These are phyloP conservation scores for Paraleonurus japonicus DNA, from an alignment of 257 asterid genomes.

Conservation along the genomic window DNA sequence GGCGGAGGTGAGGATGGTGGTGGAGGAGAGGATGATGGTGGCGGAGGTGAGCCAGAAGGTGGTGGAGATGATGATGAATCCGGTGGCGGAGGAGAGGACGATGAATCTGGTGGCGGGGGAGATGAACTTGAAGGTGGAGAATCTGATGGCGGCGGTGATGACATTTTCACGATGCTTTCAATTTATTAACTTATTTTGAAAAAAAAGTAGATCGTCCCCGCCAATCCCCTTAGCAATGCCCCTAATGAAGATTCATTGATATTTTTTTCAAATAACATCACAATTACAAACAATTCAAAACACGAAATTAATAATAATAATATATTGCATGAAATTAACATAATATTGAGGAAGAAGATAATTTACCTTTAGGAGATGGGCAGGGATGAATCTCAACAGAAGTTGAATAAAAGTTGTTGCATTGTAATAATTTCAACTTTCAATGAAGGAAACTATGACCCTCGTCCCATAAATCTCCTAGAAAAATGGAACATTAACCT, in stretches of 20 bases:
- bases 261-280: neutral
- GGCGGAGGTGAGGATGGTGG: slow-evolving; percentile 31
- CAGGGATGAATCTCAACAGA: slow-evolving; percentile 50
- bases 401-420: slow-evolving; percentile 30
- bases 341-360: neutral
- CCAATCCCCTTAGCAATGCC: slow-evolving; percentile 28
- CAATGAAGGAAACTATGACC: slow-evolving; percentile 30
- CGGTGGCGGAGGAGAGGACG: slow-evolving; percentile 8
- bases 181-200: neutral
- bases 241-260: slow-evolving; percentile 5
- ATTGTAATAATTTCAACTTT: slow-evolving; percentile 36
- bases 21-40: slow-evolving; percentile 24
- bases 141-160: neutral
- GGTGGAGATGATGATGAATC: slow-evolving; percentile 34
- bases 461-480: slow-evolving; percentile 37
- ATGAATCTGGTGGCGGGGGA: slow-evolving; percentile 13
- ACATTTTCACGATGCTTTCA: neutral
- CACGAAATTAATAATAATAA: neutral
- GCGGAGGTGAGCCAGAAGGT: slow-evolving; percentile 17
- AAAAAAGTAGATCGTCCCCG: neutral
- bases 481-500: slow-evolving; percentile 31
- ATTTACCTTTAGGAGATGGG: slow-evolving; percentile 65
- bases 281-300: neutral
- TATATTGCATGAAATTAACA: neutral
- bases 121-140: slow-evolving; percentile 25